Percentiles rank a stretch among this genome's conserved stretches.
These are phyloP conservation scores for Tinospora cordifolia DNA, from an alignment of 164 flowering plant genomes.

Conservation along the genomic window DNA sequence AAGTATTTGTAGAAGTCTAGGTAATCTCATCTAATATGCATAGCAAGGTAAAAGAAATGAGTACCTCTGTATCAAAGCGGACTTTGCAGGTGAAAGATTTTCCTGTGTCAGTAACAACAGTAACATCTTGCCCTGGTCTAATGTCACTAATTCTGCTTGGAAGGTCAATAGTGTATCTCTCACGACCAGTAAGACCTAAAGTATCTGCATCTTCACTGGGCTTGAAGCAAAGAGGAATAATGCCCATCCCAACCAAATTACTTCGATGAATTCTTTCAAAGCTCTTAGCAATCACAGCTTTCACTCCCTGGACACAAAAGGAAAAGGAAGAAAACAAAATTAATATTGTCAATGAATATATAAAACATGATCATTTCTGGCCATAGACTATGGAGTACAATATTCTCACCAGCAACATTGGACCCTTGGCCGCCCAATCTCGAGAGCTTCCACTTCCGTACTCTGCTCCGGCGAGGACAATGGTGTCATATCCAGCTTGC, in stretches of 20 bases:
- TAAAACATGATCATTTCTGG: not conserved
- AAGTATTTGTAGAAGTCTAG: not conserved
- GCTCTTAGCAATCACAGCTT: conserved; percentile 81
- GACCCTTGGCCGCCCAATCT: conserved; percentile 90
- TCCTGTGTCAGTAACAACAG: conserved; percentile 57
- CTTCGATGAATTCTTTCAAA: conserved; percentile 86
- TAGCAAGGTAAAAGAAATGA: not conserved
- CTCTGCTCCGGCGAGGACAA: conserved; percentile 68
- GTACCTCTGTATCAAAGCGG: conserved; percentile 85
- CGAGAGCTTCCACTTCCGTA: conserved; percentile 85
- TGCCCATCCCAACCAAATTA: conserved; percentile 83
- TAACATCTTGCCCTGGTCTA: conserved; percentile 74
- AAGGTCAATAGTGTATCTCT: conserved; percentile 65
- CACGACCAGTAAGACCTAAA: conserved; percentile 68
- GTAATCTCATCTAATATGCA: not conserved
- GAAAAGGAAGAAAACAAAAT: not conserved
- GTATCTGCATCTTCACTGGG: conserved; percentile 80
- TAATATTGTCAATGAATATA: not conserved
- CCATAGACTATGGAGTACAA: not conserved
- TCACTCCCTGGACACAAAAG: conserved; percentile 55
- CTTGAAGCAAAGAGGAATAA: conserved; percentile 73
- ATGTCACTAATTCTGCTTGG: conserved; percentile 55
- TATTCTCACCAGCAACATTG: conserved; percentile 52
- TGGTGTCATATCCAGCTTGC: conserved; percentile 54
- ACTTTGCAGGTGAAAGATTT: conserved; percentile 66